Percentiles rank a stretch among this genome's conserved stretches.
Evolutionary conservation across 2,329 filamentous ascomycete species (phyloP).

Genomic region (Aspergillus vadensis): DNA sequence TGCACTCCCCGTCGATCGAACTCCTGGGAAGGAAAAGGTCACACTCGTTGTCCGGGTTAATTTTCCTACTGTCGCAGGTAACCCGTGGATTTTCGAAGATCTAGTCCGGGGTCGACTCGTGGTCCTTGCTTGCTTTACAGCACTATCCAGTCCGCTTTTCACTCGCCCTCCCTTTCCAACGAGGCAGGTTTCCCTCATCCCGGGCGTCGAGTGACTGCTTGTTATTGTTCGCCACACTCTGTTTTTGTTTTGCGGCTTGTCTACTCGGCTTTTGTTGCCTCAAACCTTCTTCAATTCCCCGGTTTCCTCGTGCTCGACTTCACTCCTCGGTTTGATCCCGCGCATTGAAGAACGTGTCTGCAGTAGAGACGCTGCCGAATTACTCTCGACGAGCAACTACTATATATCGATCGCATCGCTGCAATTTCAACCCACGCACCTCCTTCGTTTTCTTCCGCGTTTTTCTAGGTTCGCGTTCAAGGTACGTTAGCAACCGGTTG

Average conservation of each 20-base stretch:
- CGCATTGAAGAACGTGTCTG: conserved; percentile 19
- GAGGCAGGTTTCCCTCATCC: conserved; percentile 11
- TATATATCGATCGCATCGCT: background rate
- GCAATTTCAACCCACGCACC: background rate
- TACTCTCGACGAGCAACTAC: conserved; percentile 1
- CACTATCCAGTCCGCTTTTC: background rate
- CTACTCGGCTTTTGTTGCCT: conserved; percentile 13
- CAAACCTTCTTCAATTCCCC: conserved; percentile 18
- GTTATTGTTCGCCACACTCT: background rate
- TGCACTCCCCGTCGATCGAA: conserved; percentile 17
- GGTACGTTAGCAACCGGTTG: conserved; percentile 26
- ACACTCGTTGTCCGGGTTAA: background rate
- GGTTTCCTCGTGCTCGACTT: conserved; percentile 21
- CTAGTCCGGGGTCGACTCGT: background rate
- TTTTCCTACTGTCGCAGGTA: background rate
- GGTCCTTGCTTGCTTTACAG: conserved; percentile 14
- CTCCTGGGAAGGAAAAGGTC: conserved; percentile 4
- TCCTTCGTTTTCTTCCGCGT: conserved; percentile 1
- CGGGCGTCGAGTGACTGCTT: background rate
- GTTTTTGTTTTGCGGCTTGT: background rate
- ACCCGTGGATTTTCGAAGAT: background rate
- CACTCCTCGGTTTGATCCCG: conserved; percentile 18
- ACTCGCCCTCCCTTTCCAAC: conserved; percentile 2
- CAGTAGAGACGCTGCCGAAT: background rate
- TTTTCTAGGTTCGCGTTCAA: conserved; percentile 12